Evolutionary conservation across 73 alveolate species (phyloP).

Genomic region (Paramecium sexaurelia): DNA sequence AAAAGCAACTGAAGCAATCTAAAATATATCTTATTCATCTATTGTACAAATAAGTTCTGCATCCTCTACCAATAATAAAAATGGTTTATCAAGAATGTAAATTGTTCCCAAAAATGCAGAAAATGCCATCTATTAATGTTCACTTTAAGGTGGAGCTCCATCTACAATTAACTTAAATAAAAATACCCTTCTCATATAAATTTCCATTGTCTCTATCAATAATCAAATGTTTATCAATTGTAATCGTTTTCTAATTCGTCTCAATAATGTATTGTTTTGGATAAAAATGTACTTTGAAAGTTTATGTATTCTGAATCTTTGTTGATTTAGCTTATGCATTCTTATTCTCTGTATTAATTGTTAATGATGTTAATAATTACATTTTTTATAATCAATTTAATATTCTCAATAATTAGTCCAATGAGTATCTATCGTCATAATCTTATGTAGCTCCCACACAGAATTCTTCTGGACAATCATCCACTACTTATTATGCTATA

Average conservation of each 20-base stretch:
- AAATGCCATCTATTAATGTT: neutral
- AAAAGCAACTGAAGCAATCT: constrained; percentile 18
- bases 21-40: constrained; percentile 52
- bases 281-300: constrained; percentile 34
- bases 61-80: constrained; percentile 33
- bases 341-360: neutral
- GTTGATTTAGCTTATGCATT: neutral
- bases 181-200: neutral
- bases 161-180: neutral
- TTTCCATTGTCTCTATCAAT: constrained; percentile 19
- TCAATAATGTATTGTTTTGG: neutral
- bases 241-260: constrained; percentile 24
- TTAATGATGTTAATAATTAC: neutral
- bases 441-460: neutral
- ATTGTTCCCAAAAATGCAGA: constrained; percentile 60
- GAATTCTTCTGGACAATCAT: neutral
- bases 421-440: neutral
- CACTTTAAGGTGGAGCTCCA: constrained; percentile 24
- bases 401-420: neutral
- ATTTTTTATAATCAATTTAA: neutral
- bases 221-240: neutral
- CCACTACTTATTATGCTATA: neutral
- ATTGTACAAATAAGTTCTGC: constrained; percentile 46
- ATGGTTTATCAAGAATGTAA: constrained; percentile 32
- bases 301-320: neutral